These are phyloP conservation scores for Debaryomyces sp. DNA, from an alignment of 1,139 yeast genomes.

Conservation along the genomic window DNA sequence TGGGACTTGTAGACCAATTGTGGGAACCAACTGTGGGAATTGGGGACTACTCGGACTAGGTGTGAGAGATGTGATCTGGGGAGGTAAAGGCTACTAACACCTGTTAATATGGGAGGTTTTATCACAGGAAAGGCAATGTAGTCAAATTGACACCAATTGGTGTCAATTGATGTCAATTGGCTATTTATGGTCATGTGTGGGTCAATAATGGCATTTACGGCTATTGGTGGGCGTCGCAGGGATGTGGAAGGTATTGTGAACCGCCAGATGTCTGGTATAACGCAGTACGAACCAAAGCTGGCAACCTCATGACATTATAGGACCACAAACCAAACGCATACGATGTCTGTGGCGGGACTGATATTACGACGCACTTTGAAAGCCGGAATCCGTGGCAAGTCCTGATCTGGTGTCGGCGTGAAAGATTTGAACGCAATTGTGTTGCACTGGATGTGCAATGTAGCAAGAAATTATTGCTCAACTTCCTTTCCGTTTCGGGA, in stretches of 20 bases:
- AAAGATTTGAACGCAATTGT: too few species aligned
- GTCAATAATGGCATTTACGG: not conserved
- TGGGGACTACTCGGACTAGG: not conserved
- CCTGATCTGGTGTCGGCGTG: too few species aligned
- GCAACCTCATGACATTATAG: not conserved
- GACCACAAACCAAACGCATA: too few species aligned
- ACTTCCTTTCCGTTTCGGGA: too few species aligned
- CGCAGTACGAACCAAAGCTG: not conserved
- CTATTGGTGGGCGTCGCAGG: not conserved
- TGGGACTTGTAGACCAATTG: not conserved
- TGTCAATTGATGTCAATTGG: not conserved
- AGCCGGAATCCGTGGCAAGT: not conserved
- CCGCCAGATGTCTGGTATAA: not conserved
- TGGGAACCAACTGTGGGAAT: not conserved
- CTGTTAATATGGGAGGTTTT: not conserved
- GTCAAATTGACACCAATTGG: not conserved
- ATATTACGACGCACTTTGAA: not conserved
- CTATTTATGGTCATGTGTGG: not conserved
- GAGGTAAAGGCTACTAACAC: not conserved
- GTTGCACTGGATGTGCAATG: too few species aligned
- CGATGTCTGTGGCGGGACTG: too few species aligned
- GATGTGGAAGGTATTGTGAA: not conserved
- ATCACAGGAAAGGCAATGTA: not conserved
- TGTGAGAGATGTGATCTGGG: not conserved
- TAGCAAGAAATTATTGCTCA: too few species aligned